Percentiles rank a stretch among this genome's conserved stretches.
phyloP scores from a whole-genome alignment of 306 rosid species.

The Begonia fuchsioides region DNA sequence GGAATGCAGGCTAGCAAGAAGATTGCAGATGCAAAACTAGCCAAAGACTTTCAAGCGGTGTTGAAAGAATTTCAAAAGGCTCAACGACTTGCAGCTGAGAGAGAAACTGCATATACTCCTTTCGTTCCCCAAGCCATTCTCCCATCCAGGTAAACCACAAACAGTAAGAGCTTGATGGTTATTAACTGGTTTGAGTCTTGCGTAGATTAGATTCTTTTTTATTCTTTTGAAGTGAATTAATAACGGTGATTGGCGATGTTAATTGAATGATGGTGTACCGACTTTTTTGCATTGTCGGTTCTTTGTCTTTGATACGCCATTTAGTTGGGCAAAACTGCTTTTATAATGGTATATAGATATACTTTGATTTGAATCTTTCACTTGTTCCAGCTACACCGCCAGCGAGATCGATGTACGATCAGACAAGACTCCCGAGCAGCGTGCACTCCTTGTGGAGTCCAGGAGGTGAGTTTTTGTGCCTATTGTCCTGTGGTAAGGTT shows the following conservation, averaged over 20 bases:
- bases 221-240: too few relatives aligned
- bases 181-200: too few relatives aligned
- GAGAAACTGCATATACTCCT: constrained; percentile 85
- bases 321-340: too few relatives aligned
- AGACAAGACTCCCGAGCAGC: constrained; percentile 54
- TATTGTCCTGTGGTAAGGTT: background rate
- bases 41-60: constrained; percentile 91
- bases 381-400: constrained; percentile 49
- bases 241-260: too few relatives aligned
- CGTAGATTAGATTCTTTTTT: too few relatives aligned
- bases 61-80: constrained; percentile 94
- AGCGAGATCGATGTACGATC: constrained; percentile 37
- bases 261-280: too few relatives aligned
- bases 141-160: constrained; percentile 46
- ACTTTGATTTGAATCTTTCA: constrained; percentile 1
- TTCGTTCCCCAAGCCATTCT: constrained; percentile 64
- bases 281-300: too few relatives aligned
- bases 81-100: constrained; percentile 91
- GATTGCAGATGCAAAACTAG: constrained; percentile 92
- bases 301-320: too few relatives aligned
- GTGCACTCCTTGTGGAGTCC: constrained; percentile 68
- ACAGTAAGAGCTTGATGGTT: too few relatives aligned
- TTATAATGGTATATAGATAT: background rate
- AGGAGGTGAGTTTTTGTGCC: constrained; percentile 42
- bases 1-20: constrained; percentile 67